Base-by-base conservation (phyloP, 2,329 filamentous ascomycete species). In the Phyllosticta citriasiana region DNA sequence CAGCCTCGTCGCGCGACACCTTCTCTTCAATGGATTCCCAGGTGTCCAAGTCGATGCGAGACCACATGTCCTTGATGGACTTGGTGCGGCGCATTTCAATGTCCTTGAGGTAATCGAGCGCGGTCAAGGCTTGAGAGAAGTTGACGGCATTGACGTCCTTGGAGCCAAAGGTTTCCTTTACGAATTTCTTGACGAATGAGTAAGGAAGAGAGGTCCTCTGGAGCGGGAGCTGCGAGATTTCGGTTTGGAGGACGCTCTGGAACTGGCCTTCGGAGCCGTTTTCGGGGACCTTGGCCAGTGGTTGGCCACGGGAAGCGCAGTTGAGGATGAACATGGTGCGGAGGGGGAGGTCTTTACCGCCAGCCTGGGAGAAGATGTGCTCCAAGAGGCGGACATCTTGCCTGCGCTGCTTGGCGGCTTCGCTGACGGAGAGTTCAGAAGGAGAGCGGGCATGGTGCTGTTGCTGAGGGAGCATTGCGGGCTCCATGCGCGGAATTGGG, bases 271-370 rank as follows among this genome's bases (percentile, higher is more conserved):
- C 33, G 67, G 65, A 2, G 70, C 69, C 16, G 71, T 71, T 64
- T 64, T 73, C 69, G 67, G 76, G 65, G 69, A 73, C 54, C 65
- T 57, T 73, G 63, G 65, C 68, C 12, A 73, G 65, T 52, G 73
- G 70, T 47, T 75, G 72, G n/a, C 74, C 72, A 57, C 77, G 79
- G 19, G 83, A 79, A 19, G 81, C 79, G 64, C 81, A 84, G 69
- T 88, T 88, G 70, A 88, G 77, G 26, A 81, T 80, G 74, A 87
- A 87, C 82, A 87, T 87, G 64, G 83, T 86, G 62, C 84, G 81
- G 27, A 88, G 77, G 22, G 85, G 85, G 33, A 87, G 83, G 67
- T 87, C 85, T 68, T 87, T 87, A 66, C 78, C 82, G 67, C 78
- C 80, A 8, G 82, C 81, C 66, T 84, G 82, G 55, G 78, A 77